Conservation (phyloP, 768 basidiomycete species). For the Mycena vulgaris region DNA sequence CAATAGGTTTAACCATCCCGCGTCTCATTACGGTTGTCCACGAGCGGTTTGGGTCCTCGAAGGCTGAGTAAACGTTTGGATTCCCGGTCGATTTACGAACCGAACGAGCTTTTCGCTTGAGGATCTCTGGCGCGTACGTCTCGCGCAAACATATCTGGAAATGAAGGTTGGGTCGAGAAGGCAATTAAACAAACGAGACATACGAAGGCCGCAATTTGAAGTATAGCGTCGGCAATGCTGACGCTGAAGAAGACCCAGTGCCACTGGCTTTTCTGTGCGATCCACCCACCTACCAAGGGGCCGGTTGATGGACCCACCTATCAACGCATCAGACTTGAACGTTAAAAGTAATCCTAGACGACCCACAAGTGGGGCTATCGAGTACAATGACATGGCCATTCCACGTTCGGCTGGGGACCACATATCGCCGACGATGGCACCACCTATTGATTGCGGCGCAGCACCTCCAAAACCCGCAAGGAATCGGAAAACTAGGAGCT, state of each 20-base stretch:
- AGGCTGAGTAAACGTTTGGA: constrained; percentile 56
- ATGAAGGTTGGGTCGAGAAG: not conserved
- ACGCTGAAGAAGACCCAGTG: constrained; percentile 76
- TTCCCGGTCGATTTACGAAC: constrained; percentile 55
- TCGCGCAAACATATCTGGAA: constrained; percentile 50
- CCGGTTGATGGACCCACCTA: constrained; percentile 59
- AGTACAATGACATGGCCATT: constrained; percentile 67
- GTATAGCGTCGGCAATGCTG: constrained; percentile 61
- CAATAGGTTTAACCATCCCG: constrained; percentile 71
- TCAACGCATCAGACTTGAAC: not conserved
- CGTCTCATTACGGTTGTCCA: constrained; percentile 62
- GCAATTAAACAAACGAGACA: constrained; percentile 56
- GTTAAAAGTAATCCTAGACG: not conserved
- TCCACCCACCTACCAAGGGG: constrained; percentile 56
- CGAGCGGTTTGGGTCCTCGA: constrained; percentile 55
- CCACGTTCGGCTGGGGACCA: constrained; percentile 69
- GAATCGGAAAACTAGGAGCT: constrained; percentile 74
- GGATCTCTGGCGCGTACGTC: constrained; percentile 66
- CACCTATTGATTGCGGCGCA: constrained; percentile 74
- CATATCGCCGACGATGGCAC: constrained; percentile 68
- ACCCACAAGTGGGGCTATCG: constrained; percentile 61
- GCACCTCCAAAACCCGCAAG: constrained; percentile 76
- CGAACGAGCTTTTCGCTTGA: constrained; percentile 55
- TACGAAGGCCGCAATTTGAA: constrained; percentile 66
- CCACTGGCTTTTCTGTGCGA: constrained; percentile 68